Evolutionary conservation across 2,329 filamentous ascomycete species (phyloP), one percentile per base, ranked within the genome.

Genomic region (Aureobasidium sp.): DNA sequence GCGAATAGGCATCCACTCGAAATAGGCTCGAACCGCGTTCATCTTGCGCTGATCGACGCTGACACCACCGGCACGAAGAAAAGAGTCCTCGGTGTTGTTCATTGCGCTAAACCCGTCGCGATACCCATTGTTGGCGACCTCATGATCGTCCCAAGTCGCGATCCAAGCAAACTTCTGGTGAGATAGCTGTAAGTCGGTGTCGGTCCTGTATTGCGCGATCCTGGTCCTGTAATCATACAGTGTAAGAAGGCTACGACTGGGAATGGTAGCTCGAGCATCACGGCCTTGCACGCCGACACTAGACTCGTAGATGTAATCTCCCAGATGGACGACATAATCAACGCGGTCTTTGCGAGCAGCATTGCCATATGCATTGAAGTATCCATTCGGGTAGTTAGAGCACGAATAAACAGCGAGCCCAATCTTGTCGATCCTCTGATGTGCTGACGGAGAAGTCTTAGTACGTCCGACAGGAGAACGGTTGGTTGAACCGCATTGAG

Each of bases 331-430:
- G 13, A 84, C 78, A 67, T 80, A 84, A 65, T 85, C 81, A 36
- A 83, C 79, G 42, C 78, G 77, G 62, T 83, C 80, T 68, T 84
- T 83, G 55, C 81, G 71, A 5, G 69, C 76, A 4, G 76, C 69
- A 53, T 78, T 78, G 59, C 78, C 78, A 50, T 71, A 79, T 7
- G 77, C 77, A 40, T 68, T 84, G 72, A 84, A 85, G 70, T 80
- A 84, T 1, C 82, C 82, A 67, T 80, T 81, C 0, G 81, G 88
- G 69, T 85, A 92, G 75, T 92, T 93, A 69, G 83, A 85, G 80
- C 91, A 93, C 2, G 90, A 92, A 74, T 91, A 93, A 0, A 94
- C 85, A 1, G 90, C 91, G 60, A 93, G 81, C 40, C 82, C 87
- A 61, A 93, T 79, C 18, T 85, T 78, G 1, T 84, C 81, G 4